These are phyloP conservation scores for Cadophora malorum DNA, from an alignment of 2,329 filamentous ascomycete species.

Conservation along the genomic window DNA sequence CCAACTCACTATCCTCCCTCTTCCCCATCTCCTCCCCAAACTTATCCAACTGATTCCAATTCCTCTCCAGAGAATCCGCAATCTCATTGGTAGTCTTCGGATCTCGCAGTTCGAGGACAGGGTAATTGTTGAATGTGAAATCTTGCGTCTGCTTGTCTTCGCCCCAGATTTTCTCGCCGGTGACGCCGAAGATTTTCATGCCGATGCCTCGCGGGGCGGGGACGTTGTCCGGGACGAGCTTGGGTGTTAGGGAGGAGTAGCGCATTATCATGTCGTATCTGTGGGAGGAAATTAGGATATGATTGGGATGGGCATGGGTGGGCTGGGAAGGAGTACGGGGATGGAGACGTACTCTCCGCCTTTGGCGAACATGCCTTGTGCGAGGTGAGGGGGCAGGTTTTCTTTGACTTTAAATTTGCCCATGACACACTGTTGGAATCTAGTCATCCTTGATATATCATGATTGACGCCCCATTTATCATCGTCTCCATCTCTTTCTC, in stretches of 20 bases:
- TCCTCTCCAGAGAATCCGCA: constrained; percentile 30
- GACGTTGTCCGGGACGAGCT: constrained; percentile 32
- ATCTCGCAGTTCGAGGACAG: constrained; percentile 29
- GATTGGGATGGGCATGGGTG: background rate
- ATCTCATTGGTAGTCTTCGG: constrained; percentile 34
- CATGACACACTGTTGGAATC: constrained; percentile 26
- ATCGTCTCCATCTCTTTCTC: background rate
- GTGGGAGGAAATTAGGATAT: background rate
- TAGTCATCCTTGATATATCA: background rate
- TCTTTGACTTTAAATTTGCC: constrained; percentile 33
- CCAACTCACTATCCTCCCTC: constrained; percentile 31
- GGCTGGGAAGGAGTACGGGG: background rate
- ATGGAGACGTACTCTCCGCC: constrained; percentile 24
- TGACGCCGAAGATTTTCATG: constrained; percentile 32
- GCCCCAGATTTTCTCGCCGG: constrained; percentile 34
- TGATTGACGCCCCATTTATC: background rate
- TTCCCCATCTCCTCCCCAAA: constrained; percentile 30
- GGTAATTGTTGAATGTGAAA: constrained; percentile 35
- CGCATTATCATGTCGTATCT: constrained; percentile 30
- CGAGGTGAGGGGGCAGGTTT: constrained; percentile 30
- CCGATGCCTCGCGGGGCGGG: constrained; percentile 32
- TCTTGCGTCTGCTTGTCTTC: constrained; percentile 35
- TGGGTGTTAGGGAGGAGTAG: constrained; percentile 33
- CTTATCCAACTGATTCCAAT: constrained; percentile 33
- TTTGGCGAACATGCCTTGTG: constrained; percentile 35